Evolutionary conservation across 2,329 filamentous ascomycete species (phyloP).

Genomic region (Epichloe sp.): DNA sequence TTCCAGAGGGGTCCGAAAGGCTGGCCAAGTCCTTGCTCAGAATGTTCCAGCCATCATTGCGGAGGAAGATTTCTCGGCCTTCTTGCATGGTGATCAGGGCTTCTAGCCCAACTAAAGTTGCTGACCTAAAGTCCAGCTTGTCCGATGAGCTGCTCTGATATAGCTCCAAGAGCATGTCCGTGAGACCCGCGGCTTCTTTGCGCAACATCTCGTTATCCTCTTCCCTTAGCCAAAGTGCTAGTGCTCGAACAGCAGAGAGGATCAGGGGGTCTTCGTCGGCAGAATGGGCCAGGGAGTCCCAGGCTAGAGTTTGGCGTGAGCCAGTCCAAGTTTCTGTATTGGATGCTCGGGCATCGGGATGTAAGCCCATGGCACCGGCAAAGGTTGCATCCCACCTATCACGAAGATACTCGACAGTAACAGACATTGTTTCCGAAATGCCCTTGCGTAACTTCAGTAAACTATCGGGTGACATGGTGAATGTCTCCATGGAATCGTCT

Average conservation of each 20-base stretch:
- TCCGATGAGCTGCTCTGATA: constrained; percentile 29
- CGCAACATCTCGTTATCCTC: constrained; percentile 49
- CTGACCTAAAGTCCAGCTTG: constrained; percentile 40
- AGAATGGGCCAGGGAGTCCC: constrained; percentile 41
- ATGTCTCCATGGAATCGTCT: constrained; percentile 25
- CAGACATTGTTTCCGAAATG: constrained; percentile 49
- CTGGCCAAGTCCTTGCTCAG: constrained; percentile 36
- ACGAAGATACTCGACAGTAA: constrained; percentile 51
- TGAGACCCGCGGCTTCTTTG: constrained; percentile 42
- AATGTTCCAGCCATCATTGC: constrained; percentile 39
- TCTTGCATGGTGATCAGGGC: constrained; percentile 37
- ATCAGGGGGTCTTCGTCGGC: constrained; percentile 41
- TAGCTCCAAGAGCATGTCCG: constrained; percentile 51
- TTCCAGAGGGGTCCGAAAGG: constrained; percentile 23
- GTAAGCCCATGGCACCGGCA: constrained; percentile 48
- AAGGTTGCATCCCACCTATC: constrained; percentile 57
- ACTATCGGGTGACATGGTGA: constrained; percentile 41
- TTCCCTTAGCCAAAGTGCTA: constrained; percentile 56
- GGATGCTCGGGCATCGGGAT: constrained; percentile 39
- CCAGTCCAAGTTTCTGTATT: constrained; percentile 31
- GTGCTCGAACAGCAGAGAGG: constrained; percentile 40
- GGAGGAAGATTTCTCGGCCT: constrained; percentile 34
- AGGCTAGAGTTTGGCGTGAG: constrained; percentile 36
- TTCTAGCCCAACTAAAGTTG: constrained; percentile 46
- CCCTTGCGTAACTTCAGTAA: constrained; percentile 47